Base-by-base conservation (phyloP, 106 monocot species). In the Dioscorea alata region DNA sequence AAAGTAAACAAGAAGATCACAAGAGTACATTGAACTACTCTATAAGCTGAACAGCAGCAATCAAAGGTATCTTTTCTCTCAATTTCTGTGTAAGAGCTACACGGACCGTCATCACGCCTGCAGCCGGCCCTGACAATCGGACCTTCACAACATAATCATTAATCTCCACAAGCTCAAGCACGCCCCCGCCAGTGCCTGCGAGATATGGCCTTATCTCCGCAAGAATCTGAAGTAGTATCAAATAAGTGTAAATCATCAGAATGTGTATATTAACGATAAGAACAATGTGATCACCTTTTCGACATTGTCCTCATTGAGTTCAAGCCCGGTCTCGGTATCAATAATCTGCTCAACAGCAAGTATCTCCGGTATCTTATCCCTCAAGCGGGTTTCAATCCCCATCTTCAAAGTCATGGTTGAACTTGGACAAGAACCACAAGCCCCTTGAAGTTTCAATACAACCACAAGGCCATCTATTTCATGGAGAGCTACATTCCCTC, bases 381-480 rank as follows among this genome's bases (percentile, higher is more conserved):
- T 76, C 62, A 92, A 86, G n/a, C 97, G 76, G 4, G 87, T 87
- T 50, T 99, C 89, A 23, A 92, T 99, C 13, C 97, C 89, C 92
- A 92, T 87, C 76, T 92, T 92, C 64, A 99, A 68, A 4, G 97
- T 92, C 92, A 99, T 90, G 6, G 97, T 81, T 8, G 97, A 99
- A 74, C 97, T 92, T 10, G 92, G 96, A 64, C 92, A 99, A 0
- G 97, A 99, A 24, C 97, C 97, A 48, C 97, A 92, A 4, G 97
- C 92, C 48, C 97, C 92, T 65, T 99, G 89, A 28, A 99, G 81
- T 74, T 90, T 92, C 64, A 99, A 67, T 59, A 99, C 85, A 53
- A 99, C 92, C 7, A 99, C 92, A n/a, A 92, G 80, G 35, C 92
- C 97, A 22, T 99, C 97, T 19, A 99, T 99, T 72, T 99, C 97